phyloP scores from a whole-genome alignment of 2,329 filamentous ascomycete species.

The Ceratocystiopsis sp. region DNA sequence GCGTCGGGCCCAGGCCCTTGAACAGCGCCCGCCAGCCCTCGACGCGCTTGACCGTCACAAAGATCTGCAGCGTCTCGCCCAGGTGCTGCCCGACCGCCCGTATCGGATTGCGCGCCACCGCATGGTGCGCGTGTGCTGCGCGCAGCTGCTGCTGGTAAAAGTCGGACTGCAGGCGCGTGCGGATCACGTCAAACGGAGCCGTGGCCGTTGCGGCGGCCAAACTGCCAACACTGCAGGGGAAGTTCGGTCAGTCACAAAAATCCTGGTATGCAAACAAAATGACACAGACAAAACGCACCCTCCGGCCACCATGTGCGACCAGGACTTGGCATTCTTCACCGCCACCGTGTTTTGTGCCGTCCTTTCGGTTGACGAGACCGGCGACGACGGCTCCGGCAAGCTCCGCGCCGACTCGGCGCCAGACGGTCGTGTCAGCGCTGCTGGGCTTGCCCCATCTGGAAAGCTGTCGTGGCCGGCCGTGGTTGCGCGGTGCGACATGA shows the following conservation, averaged over 20 bases:
- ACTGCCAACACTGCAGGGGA: conserved; percentile 50
- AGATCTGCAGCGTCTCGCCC: conserved; percentile 70
- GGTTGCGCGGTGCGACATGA: conserved; percentile 7
- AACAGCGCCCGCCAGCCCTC: conserved; percentile 83
- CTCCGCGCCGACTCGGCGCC: neutral
- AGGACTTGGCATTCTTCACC: conserved; percentile 45
- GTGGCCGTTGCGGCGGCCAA: conserved; percentile 90
- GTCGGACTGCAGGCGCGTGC: conserved; percentile 83
- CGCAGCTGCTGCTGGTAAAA: conserved; percentile 79
- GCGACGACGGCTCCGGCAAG: neutral
- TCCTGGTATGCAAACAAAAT: too few relatives aligned
- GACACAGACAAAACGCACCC: conserved; percentile 37
- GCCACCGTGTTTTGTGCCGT: neutral
- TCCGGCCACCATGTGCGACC: conserved; percentile 84
- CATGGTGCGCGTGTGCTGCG: conserved; percentile 39
- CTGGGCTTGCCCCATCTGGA: neutral
- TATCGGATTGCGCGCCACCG: conserved; percentile 32
- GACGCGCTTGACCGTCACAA: conserved; percentile 59
- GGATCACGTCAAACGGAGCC: conserved; percentile 82
- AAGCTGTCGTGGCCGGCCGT: conserved; percentile 4
- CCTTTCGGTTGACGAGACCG: neutral
- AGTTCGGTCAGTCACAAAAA: neutral
- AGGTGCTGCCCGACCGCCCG: conserved; percentile 59
- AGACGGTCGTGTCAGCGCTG: neutral
- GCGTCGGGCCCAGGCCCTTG: conserved; percentile 81